These are phyloP conservation scores for Periconia macrospinosa DNA, from an alignment of 2,329 filamentous ascomycete genomes.

Conservation along the genomic window DNA sequence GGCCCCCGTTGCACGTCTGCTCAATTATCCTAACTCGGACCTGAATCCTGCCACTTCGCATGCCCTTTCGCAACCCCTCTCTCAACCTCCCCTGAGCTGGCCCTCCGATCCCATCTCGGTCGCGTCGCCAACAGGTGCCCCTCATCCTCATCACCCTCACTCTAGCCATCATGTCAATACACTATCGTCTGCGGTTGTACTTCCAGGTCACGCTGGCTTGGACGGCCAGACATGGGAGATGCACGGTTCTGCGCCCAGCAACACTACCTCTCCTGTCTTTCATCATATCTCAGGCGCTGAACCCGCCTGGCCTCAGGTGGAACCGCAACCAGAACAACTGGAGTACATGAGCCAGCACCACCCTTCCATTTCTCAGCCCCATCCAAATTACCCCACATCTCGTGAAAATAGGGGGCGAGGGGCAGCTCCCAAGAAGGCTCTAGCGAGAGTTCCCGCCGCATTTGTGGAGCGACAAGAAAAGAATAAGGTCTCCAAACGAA, in stretches of 20 bases:
- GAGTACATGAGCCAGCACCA: conserved; percentile 5
- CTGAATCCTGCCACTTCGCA: conserved; percentile 18
- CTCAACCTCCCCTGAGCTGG: conserved; percentile 13
- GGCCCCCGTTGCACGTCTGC: conserved; percentile 22
- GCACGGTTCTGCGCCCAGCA: conserved; percentile 6
- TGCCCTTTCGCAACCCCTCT: conserved; percentile 15
- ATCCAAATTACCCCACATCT: conserved; percentile 3
- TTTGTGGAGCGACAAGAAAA: conserved; percentile 38
- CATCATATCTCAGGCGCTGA: conserved; percentile 16
- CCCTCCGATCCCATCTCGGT: conserved; percentile 7
- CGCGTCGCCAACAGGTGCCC: conserved; percentile 8
- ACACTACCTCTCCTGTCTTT: conserved; percentile 14
- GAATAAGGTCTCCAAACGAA: conserved; percentile 35
- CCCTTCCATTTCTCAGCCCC: conserved; percentile 6
- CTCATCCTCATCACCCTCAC: conserved; percentile 13
- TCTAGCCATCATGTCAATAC: conserved; percentile 15
- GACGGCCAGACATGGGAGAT: conserved; percentile 20
- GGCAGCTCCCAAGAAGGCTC: conserved; percentile 24
- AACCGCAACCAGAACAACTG: conserved; percentile 13
- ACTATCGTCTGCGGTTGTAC: conserved; percentile 11
- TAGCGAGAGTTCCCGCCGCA: conserved; percentile 33
- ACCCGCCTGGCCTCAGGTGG: conserved; percentile 21
- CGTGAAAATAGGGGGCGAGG: conserved; percentile 14
- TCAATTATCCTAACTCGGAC: conserved; percentile 19
- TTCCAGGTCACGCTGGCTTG: conserved; percentile 13